Evolutionary conservation across 345 rosid species (phyloP).

Genomic region (Gossypium mustelinum): DNA sequence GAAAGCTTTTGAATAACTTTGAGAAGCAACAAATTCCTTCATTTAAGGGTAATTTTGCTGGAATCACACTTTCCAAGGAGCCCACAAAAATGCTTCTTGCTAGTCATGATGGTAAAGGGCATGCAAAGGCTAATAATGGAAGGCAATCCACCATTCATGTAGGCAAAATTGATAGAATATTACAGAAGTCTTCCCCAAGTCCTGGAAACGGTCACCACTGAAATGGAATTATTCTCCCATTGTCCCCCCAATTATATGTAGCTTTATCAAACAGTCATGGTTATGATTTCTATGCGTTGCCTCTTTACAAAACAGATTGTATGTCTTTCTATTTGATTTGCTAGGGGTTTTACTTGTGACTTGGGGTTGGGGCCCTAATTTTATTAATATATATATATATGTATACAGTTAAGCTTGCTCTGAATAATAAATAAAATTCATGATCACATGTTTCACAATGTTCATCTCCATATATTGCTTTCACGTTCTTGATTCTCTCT

Average conservation of each 20-base stretch:
- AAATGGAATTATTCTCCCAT: background rate
- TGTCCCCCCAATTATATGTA: background rate
- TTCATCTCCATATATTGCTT: background rate
- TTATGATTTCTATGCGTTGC: background rate
- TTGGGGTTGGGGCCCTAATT: background rate
- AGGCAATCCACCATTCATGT: background rate
- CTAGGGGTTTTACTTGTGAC: background rate
- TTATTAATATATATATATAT: background rate
- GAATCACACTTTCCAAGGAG: background rate
- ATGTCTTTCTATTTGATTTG: background rate
- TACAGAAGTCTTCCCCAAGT: background rate
- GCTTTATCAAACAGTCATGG: background rate
- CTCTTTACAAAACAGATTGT: background rate
- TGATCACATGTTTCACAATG: background rate
- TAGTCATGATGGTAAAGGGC: background rate
- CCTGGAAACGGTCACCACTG: background rate
- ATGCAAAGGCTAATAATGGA: background rate
- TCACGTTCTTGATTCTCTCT: background rate
- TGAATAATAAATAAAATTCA: background rate
- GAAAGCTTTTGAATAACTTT: background rate
- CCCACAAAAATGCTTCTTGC: background rate
- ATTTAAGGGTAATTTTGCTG: background rate
- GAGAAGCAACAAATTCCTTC: background rate
- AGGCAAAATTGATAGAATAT: background rate
- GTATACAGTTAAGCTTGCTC: background rate